phyloP scores from a whole-genome alignment of 1,284 basidiomycete genomes.

The Amylostereum areolatum region DNA sequence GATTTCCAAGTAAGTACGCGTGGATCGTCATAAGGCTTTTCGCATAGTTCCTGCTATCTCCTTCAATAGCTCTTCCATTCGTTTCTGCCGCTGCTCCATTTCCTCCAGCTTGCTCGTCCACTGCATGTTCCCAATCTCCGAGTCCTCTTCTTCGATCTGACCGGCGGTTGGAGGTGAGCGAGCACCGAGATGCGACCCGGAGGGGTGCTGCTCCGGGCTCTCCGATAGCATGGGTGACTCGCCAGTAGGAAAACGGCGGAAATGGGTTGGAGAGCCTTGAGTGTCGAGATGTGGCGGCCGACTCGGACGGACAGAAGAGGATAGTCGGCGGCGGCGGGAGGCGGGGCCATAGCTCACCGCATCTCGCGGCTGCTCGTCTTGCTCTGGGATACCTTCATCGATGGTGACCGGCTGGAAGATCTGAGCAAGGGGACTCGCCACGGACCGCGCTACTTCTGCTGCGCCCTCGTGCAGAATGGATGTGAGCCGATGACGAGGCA shows the following conservation, averaged over 20 bases:
- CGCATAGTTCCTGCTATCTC: slow-evolving; percentile 15
- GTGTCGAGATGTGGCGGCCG: slow-evolving; percentile 10
- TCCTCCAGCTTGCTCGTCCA: slow-evolving; percentile 41
- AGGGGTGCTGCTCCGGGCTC: slow-evolving; percentile 24
- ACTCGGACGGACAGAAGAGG: slow-evolving; percentile 29
- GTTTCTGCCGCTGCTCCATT: slow-evolving; percentile 57
- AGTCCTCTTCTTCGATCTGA: slow-evolving; percentile 32
- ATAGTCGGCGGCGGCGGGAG: slow-evolving; percentile 48
- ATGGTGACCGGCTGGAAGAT: slow-evolving; percentile 58
- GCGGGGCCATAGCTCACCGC: slow-evolving; percentile 54
- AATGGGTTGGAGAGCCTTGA: slow-evolving; percentile 7
- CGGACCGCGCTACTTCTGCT: slow-evolving; percentile 33
- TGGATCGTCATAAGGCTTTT: too few species aligned
- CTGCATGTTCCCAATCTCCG: slow-evolving; percentile 18
- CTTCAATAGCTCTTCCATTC: slow-evolving; percentile 56
- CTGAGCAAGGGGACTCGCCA: slow-evolving; percentile 64
- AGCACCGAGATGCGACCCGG: slow-evolving; percentile 4
- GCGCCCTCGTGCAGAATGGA: slow-evolving; percentile 38
- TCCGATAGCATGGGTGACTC: slow-evolving; percentile 24
- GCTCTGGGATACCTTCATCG: slow-evolving; percentile 24
- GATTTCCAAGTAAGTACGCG: too few species aligned
- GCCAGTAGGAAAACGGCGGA: slow-evolving; percentile 19
- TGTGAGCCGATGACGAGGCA: slow-evolving; percentile 38
- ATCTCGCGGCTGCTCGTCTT: slow-evolving; percentile 12
- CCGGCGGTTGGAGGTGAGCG: slow-evolving; percentile 31